phyloP scores from a whole-genome alignment of 2,329 filamentous ascomycete species.

The Fusarium humuli region DNA sequence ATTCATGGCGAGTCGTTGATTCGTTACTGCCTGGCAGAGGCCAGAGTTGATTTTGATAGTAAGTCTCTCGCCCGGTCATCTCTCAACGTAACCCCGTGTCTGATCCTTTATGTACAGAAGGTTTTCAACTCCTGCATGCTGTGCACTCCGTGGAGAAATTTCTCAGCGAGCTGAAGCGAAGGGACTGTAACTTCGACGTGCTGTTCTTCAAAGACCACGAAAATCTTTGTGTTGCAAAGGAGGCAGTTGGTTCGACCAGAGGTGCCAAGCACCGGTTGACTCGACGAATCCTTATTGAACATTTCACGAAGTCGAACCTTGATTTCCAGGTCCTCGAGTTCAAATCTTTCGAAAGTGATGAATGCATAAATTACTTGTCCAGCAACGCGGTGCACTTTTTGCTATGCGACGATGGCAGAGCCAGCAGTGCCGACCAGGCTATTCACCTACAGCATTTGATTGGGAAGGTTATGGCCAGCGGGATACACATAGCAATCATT shows the following conservation, averaged over 20 bases:
- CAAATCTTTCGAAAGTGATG: slow-evolving; percentile 57
- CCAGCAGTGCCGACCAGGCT: slow-evolving; percentile 51
- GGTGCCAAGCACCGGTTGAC: slow-evolving; percentile 69
- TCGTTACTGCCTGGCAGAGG: slow-evolving; percentile 70
- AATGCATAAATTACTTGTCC: slow-evolving; percentile 67
- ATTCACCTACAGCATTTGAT: slow-evolving; percentile 56
- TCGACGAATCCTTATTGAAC: slow-evolving; percentile 72
- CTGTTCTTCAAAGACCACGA: slow-evolving; percentile 73
- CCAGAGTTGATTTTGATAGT: slow-evolving; percentile 73
- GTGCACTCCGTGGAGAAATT: slow-evolving; percentile 76
- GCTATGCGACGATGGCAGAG: slow-evolving; percentile 73
- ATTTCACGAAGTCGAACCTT: slow-evolving; percentile 57
- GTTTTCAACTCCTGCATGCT: slow-evolving; percentile 78
- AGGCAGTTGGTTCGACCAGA: slow-evolving; percentile 10
- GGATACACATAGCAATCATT: slow-evolving; percentile 72
- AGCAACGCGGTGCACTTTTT: slow-evolving; percentile 71
- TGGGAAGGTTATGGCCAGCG: slow-evolving; percentile 61
- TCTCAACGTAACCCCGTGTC: neutral
- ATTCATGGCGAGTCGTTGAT: slow-evolving; percentile 81
- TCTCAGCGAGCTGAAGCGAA: slow-evolving; percentile 67
- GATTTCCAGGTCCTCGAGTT: slow-evolving; percentile 56
- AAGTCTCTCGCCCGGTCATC: slow-evolving; percentile 21
- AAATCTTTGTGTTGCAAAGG: slow-evolving; percentile 65
- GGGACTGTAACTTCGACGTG: slow-evolving; percentile 78
- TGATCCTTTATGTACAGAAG: slow-evolving; percentile 54